These are phyloP conservation scores for Halophytophthora polymorphica DNA, from an alignment of 352 stramenopile species.

Conservation along the genomic window DNA sequence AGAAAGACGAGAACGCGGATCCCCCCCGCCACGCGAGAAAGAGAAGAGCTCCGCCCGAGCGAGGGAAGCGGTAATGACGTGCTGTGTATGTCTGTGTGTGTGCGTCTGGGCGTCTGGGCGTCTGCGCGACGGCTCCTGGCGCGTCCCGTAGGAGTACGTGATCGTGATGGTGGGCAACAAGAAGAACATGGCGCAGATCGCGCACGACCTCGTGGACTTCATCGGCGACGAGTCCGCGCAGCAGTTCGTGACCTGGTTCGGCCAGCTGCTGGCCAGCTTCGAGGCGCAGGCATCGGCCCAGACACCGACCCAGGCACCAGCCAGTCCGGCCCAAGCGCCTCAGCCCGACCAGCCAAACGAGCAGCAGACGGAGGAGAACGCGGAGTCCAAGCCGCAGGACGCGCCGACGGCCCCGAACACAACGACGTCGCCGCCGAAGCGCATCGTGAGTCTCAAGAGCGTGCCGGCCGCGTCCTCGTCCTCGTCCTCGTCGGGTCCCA, in stretches of 20 bases:
- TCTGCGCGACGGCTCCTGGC: conserved; percentile 4
- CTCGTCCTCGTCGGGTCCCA: conserved; percentile 24
- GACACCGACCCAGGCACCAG: too few relatives aligned
- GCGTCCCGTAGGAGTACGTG: conserved; percentile 68
- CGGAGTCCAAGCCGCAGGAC: not conserved
- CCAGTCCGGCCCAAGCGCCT: conserved; percentile 1
- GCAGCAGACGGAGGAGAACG: conserved; percentile 7
- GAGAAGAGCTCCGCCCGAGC: not conserved
- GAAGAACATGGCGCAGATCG: conserved; percentile 84
- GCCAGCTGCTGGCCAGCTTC: conserved; percentile 45
- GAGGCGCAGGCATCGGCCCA: conserved; percentile 25
- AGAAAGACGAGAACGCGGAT: not conserved
- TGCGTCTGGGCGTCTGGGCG: too few relatives aligned
- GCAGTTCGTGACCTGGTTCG: conserved; percentile 73
- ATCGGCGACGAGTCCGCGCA: conserved; percentile 77
- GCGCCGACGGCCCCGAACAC: conserved; percentile 8
- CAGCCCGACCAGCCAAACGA: conserved; percentile 1
- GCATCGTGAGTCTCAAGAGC: conserved; percentile 63
- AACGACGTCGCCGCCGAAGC: conserved; percentile 33
- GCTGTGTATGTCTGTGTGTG: conserved; percentile 33
- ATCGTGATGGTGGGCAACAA: conserved; percentile 87
- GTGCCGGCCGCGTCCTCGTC: conserved; percentile 26
- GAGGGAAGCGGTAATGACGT: not conserved
- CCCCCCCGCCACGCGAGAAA: not conserved
- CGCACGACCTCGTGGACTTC: conserved; percentile 79